These are phyloP conservation scores for Ilex asprella DNA, from an alignment of 257 asterid genomes.

Conservation along the genomic window DNA sequence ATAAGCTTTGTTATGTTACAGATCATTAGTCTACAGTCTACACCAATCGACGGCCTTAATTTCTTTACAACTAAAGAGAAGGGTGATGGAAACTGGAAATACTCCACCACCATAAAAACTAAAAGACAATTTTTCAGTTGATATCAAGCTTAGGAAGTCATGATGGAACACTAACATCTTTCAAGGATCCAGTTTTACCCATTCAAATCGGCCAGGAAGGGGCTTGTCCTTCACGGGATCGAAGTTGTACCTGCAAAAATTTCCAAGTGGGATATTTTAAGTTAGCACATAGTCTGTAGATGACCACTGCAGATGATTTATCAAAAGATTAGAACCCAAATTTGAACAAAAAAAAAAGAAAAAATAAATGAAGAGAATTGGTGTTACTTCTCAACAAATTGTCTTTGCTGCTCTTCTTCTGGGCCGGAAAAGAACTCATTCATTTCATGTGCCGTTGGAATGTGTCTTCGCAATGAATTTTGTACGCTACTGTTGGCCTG, in stretches of 20 bases:
- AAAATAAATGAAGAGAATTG: neutral
- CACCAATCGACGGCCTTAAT: slow-evolving; percentile 1
- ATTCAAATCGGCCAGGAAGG: slow-evolving; percentile 26
- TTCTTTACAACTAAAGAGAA: slow-evolving; percentile 19
- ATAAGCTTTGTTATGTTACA: slow-evolving; percentile 33
- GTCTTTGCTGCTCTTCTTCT: slow-evolving; percentile 18
- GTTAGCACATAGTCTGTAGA: too few relatives aligned
- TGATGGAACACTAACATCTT: slow-evolving; percentile 3
- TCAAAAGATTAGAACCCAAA: too few relatives aligned
- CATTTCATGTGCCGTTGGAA: slow-evolving; percentile 22
- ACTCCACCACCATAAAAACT: slow-evolving; percentile 14
- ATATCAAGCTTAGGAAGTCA: neutral
- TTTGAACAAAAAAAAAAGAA: too few relatives aligned
- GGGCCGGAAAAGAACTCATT: slow-evolving; percentile 12
- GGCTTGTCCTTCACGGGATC: slow-evolving; percentile 31
- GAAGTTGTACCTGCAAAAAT: slow-evolving; percentile 31
- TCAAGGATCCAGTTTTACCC: slow-evolving; percentile 25
- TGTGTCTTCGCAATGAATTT: slow-evolving; percentile 3
- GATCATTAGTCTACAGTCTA: slow-evolving; percentile 32
- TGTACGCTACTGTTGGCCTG: slow-evolving; percentile 11
- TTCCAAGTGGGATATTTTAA: too few relatives aligned
- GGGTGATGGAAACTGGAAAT: slow-evolving; percentile 11
- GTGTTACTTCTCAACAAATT: slow-evolving; percentile 24
- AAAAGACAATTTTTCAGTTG: neutral
- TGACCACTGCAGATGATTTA: too few relatives aligned